A percentile compares a stretch with the other conserved stretches of the same genome.
Evolutionary conservation across 2,329 filamentous ascomycete species (phyloP).

Genomic region (Colletotrichum sp.): DNA sequence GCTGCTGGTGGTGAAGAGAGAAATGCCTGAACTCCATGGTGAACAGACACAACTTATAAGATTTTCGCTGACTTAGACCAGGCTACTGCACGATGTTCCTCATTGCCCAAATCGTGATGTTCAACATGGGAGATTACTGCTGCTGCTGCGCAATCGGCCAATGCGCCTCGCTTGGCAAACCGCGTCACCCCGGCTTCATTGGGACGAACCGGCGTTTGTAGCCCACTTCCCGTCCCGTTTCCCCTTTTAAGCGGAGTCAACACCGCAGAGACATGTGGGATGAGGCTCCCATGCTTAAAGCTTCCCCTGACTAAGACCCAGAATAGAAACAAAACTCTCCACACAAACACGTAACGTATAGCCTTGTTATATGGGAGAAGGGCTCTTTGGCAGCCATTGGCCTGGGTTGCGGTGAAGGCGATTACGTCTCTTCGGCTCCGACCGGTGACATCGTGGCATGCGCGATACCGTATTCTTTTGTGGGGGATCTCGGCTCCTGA

Average conservation of each 20-base stretch:
- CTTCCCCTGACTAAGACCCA: background rate
- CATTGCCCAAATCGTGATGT: background rate
- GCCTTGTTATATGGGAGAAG: background rate
- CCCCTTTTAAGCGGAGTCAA: background rate
- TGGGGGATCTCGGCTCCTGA: background rate
- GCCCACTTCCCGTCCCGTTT: constrained; percentile 5
- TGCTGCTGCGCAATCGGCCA: constrained; percentile 1
- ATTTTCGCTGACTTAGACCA: background rate
- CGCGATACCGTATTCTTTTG: background rate
- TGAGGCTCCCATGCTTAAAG: background rate
- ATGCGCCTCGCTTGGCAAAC: constrained; percentile 5
- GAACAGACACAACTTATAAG: background rate
- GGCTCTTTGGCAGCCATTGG: background rate
- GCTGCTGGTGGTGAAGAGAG: background rate
- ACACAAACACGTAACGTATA: background rate
- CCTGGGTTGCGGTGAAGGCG: background rate
- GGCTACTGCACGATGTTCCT: background rate
- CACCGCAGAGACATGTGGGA: background rate
- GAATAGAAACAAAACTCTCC: background rate
- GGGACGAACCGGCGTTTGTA: background rate
- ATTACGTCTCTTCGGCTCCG: background rate
- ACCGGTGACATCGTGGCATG: background rate
- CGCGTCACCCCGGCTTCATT: background rate
- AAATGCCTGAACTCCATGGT: background rate
- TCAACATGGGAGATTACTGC: background rate